Conservation (phyloP, 2,329 filamentous ascomycete genomes). For the Verticillium nonalfalfae region DNA sequence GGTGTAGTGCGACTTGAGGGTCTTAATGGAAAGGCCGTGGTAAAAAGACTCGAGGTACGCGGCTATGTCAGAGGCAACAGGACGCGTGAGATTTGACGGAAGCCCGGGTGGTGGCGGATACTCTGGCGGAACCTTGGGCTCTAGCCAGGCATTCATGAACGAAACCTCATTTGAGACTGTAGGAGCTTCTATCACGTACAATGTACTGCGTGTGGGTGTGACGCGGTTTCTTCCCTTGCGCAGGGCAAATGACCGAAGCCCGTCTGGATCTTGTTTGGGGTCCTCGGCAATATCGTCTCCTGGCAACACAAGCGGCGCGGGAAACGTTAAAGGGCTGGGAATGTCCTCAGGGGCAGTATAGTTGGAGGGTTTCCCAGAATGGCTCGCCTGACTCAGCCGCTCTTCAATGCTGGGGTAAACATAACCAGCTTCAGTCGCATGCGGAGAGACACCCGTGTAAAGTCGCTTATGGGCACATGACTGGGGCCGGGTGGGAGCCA, state of each 20-base stretch:
- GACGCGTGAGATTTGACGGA: slow-evolving; percentile 9
- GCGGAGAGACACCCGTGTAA: background rate
- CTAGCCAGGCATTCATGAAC: slow-evolving; percentile 34
- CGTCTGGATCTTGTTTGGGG: slow-evolving; percentile 44
- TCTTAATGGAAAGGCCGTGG: slow-evolving; percentile 43
- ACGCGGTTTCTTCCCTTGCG: slow-evolving; percentile 41
- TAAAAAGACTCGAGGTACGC: slow-evolving; percentile 41
- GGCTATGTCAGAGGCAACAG: slow-evolving; percentile 20
- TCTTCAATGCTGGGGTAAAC: background rate
- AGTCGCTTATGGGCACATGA: background rate
- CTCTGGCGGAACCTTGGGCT: slow-evolving; percentile 14
- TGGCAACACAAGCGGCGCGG: slow-evolving; percentile 53
- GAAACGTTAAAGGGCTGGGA: slow-evolving; percentile 38
- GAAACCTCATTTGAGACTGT: slow-evolving; percentile 24
- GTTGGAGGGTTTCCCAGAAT: background rate
- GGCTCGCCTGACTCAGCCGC: background rate
- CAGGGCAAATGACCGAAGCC: slow-evolving; percentile 41
- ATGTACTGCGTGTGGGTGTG: slow-evolving; percentile 32
- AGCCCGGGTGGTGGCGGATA: slow-evolving; percentile 5
- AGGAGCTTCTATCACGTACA: slow-evolving; percentile 49
- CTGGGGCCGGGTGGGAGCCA: background rate
- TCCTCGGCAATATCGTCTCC: slow-evolving; percentile 51
- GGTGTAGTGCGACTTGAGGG: slow-evolving; percentile 27
- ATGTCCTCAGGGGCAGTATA: slow-evolving; percentile 18
- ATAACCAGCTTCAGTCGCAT: background rate